Conservation (phyloP, 148 eudicot genomes). For the Hydrangea macrophylla region DNA sequence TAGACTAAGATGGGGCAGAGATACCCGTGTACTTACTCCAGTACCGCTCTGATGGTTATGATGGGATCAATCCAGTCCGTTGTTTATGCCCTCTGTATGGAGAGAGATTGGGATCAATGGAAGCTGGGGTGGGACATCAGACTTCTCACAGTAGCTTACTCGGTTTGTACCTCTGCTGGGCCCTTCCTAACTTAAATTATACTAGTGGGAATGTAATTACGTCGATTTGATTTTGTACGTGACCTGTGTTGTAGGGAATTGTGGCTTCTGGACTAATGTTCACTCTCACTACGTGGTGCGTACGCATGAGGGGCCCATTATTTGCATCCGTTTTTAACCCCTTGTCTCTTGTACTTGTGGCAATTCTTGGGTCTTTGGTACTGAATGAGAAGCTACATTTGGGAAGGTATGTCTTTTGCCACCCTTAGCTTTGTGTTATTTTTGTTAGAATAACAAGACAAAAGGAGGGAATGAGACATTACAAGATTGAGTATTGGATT, state of each 20-base stretch:
- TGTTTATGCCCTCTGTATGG: slow-evolving; percentile 36
- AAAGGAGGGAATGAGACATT: too few relatives aligned
- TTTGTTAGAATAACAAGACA: too few relatives aligned
- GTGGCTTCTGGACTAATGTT: slow-evolving; percentile 35
- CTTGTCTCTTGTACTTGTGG: slow-evolving; percentile 55
- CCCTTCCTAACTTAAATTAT: too few relatives aligned
- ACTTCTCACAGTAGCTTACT: slow-evolving; percentile 41
- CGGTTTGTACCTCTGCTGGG: slow-evolving; percentile 35
- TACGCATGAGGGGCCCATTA: slow-evolving; percentile 49
- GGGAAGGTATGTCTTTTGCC: slow-evolving; percentile 42
- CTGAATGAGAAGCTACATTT: slow-evolving; percentile 55
- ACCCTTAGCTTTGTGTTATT: not conserved
- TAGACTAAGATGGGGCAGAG: slow-evolving; percentile 48
- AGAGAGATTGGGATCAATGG: slow-evolving; percentile 61
- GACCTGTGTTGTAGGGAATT: slow-evolving; percentile 25
- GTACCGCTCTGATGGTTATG: slow-evolving; percentile 46
- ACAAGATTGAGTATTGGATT: too few relatives aligned
- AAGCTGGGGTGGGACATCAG: slow-evolving; percentile 70
- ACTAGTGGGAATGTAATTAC: not conserved
- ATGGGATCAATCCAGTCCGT: slow-evolving; percentile 51
- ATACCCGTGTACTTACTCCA: slow-evolving; percentile 57
- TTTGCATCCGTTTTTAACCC: slow-evolving; percentile 63
- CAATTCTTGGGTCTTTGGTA: slow-evolving; percentile 45
- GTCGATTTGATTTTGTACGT: not conserved
- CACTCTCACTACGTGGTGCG: slow-evolving; percentile 38